Evolutionary conservation across 345 rosid genomes (phyloP), one percentile per base, ranked within the genome.

Genomic region (Gossypium longicalyx): DNA sequence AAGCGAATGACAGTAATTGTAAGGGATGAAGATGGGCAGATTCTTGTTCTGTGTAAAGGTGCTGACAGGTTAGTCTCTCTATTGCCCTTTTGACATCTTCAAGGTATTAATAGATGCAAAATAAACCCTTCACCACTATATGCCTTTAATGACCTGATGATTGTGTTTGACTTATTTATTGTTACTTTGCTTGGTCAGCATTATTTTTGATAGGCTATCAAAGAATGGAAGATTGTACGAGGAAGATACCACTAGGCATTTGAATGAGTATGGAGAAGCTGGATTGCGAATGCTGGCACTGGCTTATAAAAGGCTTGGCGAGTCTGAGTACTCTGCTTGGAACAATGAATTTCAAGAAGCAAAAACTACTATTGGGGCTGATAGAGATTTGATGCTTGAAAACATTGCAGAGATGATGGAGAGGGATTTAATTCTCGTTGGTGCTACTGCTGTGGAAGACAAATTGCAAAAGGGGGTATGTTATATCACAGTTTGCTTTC

Each of bases 381-480:
- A 93, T 68, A 87, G 98, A 82, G 99, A 95, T 53, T 79, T 83
- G 54, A 74, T 83, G 79, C 93, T 95, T 34, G 99, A 95, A 85
- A 76, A 71, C 4, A 86, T 87, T 52, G 78, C 99, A 17, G 99
- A 95, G 82, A 83, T 83, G 88, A 87, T 95, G 82, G 98, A 95
- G 82, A 95, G 73, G 78, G 98, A 93, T 2, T 82, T 95, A 81
- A 89, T 90, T 66, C 99, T 95, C 59, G 74, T 95, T 12, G 99
- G 99, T 72, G 97, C 98, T 75, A 95, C 99, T 56, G 99, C 99
- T 66, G 99, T 95, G 71, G 99, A 95, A 84, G 99, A 95, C 85
- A 95, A 93, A 82, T 83, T 95, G 81, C 99, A 95, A 76, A 87
- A 87, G 74, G 99, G 99, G 93, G 99, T 95, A 87, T 49, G 70